Evolutionary conservation across 2,329 filamentous ascomycete genomes (phyloP).

Genomic region (Fusarium chaquense): DNA sequence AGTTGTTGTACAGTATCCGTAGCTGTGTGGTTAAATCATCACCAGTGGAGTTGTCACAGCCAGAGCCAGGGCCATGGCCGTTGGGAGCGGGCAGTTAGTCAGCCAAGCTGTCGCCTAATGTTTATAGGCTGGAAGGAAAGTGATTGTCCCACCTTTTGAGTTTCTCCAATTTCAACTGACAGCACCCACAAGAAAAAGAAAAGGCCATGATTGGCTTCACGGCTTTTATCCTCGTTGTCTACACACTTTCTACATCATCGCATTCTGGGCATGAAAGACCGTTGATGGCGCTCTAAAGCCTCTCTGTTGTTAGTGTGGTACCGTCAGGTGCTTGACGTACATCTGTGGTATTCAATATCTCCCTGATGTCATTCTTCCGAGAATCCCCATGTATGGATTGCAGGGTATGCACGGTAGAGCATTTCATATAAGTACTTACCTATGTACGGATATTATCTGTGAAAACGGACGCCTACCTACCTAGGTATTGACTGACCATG

Average conservation of each 20-base stretch:
- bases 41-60: conserved; percentile 46
- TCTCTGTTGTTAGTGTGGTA: background rate
- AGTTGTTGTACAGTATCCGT: conserved; percentile 27
- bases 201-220: conserved; percentile 6
- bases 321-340: background rate
- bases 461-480: conserved; percentile 9
- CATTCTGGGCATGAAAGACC: background rate
- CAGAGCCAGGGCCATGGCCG: conserved; percentile 46
- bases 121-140: background rate
- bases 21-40: conserved; percentile 47
- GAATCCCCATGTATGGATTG: background rate
- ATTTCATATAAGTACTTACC: conserved; percentile 1
- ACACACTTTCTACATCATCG: background rate
- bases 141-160: conserved; percentile 1
- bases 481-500: background rate
- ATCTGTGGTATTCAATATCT: conserved; percentile 1
- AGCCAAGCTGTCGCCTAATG: conserved; percentile 17
- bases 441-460: background rate
- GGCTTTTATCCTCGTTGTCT: background rate
- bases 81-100: conserved; percentile 25
- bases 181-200: conserved; percentile 15
- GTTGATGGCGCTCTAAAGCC: background rate
- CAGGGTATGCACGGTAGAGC: conserved; percentile 28
- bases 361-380: conserved; percentile 30
- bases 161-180: conserved; percentile 21